Evolutionary conservation across 768 basidiomycete genomes (phyloP), one percentile per base, ranked within the genome.

Genomic region (Hypholoma fasciculare): DNA sequence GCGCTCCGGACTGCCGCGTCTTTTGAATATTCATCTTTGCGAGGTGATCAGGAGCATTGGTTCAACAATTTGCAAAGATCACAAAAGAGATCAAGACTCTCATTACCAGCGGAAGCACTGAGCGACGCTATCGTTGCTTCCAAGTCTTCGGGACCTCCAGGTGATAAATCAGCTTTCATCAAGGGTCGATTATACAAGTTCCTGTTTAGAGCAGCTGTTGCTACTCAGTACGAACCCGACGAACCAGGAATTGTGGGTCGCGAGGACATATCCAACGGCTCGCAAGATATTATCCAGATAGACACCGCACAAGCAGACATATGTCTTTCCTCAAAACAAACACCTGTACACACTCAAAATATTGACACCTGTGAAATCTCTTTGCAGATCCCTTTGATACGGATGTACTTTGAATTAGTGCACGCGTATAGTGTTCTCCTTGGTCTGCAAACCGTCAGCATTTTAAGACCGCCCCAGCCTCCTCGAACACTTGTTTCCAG

Each of bases 381-480:
- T 1, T 67, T 85, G 13, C 65, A 73, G n/a, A 71, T 90, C 17
- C 83, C 87, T 14, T 77, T 79, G 51, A 69, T 87, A 30, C 76
- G 78, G 37, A 75, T 77, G 6, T 75, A 74, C 44, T 77, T 92
- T 58, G 81, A 85, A 63, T 71, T 92, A 54, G 82, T 83, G 14
- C 85, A 89, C 67, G 74, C 88, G 30, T 95, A 95, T 67, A 87
- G 85, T 63, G 64, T 77, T 14, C 74, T 94, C 43, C 79, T 93
- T 49, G 90, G 87, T 9, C 50, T 78, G 7, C 79, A 81, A 47
- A 84, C 84, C 2, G 30, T 89, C 46, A 70, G 76, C 59, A 67
- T 70, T 1, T 67, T 91, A 26, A 63, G 61, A 8, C 64, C 66
- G 12, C 59, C 65, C 19, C 61, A 42, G 11, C 37, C 62, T 36